Evolutionary conservation across 2,329 filamentous ascomycete genomes (phyloP), one percentile per base, ranked within the genome.

Genomic region (Penicillium sp.): DNA sequence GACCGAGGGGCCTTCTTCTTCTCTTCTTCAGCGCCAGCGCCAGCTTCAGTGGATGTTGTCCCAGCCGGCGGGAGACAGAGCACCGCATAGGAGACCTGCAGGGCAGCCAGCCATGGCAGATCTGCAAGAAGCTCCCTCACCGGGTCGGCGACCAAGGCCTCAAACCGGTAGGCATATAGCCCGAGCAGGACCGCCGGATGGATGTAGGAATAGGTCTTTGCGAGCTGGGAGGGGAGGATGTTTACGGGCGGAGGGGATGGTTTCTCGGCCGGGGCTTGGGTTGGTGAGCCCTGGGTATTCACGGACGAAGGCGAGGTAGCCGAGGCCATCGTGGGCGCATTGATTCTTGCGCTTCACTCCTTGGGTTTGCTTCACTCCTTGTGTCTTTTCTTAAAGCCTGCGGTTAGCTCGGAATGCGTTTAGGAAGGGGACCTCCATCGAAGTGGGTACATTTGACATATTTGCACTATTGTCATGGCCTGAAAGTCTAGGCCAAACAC

Each of bases 121-220:
- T 87, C 81, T 33, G 74, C 82, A 14, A 84, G 75, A 40, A 96
- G 83, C 6, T 88, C 84, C 16, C 83, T 77, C 2, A 89, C 84
- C 0, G 93, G 91, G 65, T 93, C 85, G 16, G 82, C 80, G 30
- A 96, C 89, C 28, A 96, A 81, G 19, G 83, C 78, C 38, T 79
- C 74, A 76, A 96, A 94, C 42, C 84, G 84, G 64, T 85, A 72
- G 49, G 84, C 82, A 72, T 89, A 88, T 38, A 89, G 77, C 10
- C 83, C 83, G 33, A 91, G 82, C 33, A 96, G 81, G 11, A 92
- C 76, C 28, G 84, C 76, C 0, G 91, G 89, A 67, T 96, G 90
- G 22, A 87, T 75, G 70, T 91, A 83, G 13, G 88, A 85, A 71
- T 89, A 84, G 25, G 84, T 73, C 54, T 77, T 81, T 2, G 85